Conservation (phyloP, 371 early-diverging fungal genomes). For the Lichtheimia hyalospora region DNA sequence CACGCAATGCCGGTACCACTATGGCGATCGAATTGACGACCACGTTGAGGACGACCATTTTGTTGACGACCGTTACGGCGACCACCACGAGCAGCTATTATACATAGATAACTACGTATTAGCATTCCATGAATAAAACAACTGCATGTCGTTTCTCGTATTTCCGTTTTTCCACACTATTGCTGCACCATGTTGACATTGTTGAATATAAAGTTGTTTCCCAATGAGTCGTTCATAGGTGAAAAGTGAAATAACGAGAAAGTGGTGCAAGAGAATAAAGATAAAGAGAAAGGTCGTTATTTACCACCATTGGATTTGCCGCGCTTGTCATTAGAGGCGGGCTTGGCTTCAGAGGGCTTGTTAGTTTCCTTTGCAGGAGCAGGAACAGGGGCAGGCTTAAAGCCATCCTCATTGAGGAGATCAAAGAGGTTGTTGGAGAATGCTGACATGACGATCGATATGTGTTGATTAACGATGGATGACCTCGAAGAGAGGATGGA, state of each 20-base stretch:
- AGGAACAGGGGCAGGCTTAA: constrained; percentile 34
- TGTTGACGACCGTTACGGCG: constrained; percentile 52
- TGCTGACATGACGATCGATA: constrained; percentile 43
- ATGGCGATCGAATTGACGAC: constrained; percentile 82
- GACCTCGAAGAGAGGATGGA: constrained; percentile 29
- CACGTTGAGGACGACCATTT: constrained; percentile 50
- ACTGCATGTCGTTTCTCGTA: constrained; percentile 1
- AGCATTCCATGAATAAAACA: background rate
- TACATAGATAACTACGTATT: background rate
- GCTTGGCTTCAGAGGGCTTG: constrained; percentile 31
- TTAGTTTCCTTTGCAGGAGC: constrained; percentile 34
- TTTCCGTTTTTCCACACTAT: background rate
- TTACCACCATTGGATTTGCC: constrained; percentile 25
- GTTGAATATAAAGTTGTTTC: no score
- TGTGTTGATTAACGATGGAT: constrained; percentile 28
- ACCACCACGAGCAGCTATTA: constrained; percentile 21
- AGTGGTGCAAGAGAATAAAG: no score
- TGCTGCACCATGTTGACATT: no score
- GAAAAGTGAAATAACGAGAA: no score
- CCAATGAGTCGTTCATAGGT: no score
- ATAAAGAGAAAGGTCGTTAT: constrained; percentile 4
- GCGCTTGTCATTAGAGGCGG: constrained; percentile 19
- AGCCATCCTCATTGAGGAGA: constrained; percentile 64
- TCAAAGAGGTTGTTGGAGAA: constrained; percentile 64
- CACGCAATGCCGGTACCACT: constrained; percentile 70